phyloP scores from a whole-genome alignment of 306 rosid genomes.

The Cyclanthera cordifolia region DNA sequence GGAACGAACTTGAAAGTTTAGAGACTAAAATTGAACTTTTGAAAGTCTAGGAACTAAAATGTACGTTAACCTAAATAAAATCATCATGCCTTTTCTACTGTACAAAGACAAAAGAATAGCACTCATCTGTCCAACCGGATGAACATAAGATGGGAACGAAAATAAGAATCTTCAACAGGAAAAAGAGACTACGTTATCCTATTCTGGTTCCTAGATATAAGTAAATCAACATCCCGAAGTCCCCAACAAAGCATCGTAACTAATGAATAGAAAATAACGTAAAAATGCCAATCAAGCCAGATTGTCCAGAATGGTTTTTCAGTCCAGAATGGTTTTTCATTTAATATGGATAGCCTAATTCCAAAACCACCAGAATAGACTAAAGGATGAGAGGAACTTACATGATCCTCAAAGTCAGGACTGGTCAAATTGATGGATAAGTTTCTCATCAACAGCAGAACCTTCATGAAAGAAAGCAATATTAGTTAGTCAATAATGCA shows the following conservation, averaged over 20 bases:
- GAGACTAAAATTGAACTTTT: too few species aligned
- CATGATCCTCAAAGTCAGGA: slow-evolving; percentile 90
- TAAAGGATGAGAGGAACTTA: slow-evolving; percentile 30
- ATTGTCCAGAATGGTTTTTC: too few species aligned
- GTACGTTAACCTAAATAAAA: too few species aligned
- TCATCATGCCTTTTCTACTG: too few species aligned
- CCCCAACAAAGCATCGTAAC: background rate
- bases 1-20: too few species aligned
- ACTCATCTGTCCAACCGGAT: too few species aligned
- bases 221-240: background rate
- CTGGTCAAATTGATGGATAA: slow-evolving; percentile 72
- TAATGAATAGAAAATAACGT: background rate
- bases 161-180: background rate
- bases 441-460: slow-evolving; percentile 85
- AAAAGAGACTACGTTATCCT: background rate
- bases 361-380: background rate
- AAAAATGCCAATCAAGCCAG: background rate
- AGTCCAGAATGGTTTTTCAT: background rate
- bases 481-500: background rate
- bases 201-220: background rate
- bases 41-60: too few species aligned
- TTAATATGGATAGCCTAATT: background rate
- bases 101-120: too few species aligned
- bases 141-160: background rate
- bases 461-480: slow-evolving; percentile 33